Conservation (phyloP, 2,329 filamentous ascomycete genomes). For the Claviceps maximensis region DNA sequence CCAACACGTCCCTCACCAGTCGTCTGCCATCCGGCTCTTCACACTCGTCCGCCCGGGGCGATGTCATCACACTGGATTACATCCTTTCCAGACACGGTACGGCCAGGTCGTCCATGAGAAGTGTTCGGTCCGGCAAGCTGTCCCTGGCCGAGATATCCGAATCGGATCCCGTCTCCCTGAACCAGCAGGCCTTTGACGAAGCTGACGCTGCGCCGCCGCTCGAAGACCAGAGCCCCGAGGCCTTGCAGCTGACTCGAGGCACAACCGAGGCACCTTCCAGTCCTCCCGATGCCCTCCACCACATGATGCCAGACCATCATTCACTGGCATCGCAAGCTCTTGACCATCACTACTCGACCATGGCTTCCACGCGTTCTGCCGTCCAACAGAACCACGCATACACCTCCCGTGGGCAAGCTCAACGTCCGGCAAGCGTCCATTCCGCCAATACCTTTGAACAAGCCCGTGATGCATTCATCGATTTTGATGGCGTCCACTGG, state of each 20-base stretch:
- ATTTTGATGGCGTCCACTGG: constrained; percentile 73
- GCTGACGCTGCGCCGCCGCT: constrained; percentile 31
- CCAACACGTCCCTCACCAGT: constrained; percentile 46
- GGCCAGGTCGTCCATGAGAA: constrained; percentile 40
- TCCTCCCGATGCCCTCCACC: constrained; percentile 21
- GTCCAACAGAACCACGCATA: background rate
- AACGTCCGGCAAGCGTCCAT: constrained; percentile 30
- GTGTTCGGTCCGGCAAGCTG: constrained; percentile 35
- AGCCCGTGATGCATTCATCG: constrained; percentile 55
- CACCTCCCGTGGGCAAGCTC: constrained; percentile 5
- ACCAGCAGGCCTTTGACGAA: constrained; percentile 37
- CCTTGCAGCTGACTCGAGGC: constrained; percentile 14
- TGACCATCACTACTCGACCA: background rate
- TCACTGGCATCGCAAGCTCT: constrained; percentile 5
- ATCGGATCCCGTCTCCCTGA: constrained; percentile 38
- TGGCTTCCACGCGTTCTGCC: background rate
- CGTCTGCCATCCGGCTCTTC: constrained; percentile 43
- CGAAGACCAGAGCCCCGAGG: constrained; percentile 23
- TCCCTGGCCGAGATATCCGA: constrained; percentile 45
- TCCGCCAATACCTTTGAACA: constrained; percentile 52
- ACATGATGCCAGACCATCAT: constrained; percentile 18
- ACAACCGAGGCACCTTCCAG: constrained; percentile 16
- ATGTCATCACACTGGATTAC: constrained; percentile 24
- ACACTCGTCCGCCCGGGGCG: constrained; percentile 28
- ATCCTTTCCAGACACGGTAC: constrained; percentile 37